Percentiles rank a stretch among this genome's conserved stretches.
Evolutionary conservation across 164 flowering plant genomes (phyloP).

Genomic region (Tetracentron sinense): DNA sequence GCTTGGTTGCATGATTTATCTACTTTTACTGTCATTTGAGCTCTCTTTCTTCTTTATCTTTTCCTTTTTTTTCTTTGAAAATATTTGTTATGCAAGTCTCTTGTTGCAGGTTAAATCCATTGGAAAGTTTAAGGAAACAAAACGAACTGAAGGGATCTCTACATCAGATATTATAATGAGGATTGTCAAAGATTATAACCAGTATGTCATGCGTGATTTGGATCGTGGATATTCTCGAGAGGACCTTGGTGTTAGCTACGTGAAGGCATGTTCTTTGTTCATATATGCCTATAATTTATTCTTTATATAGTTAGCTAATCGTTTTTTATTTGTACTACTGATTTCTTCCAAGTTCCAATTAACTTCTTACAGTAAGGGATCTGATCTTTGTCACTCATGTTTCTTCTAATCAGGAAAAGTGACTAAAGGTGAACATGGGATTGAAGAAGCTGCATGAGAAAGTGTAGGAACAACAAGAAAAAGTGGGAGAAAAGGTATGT

Average conservation of each 20-base stretch:
- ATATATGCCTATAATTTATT: background rate
- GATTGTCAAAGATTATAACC: constrained; percentile 91
- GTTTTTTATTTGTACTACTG: too few relatives aligned
- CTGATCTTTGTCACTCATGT: constrained; percentile 5
- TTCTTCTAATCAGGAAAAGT: constrained; percentile 63
- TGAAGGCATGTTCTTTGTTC: constrained; percentile 57
- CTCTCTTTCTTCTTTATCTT: background rate
- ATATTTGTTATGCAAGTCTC: background rate
- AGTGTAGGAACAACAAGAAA: constrained; percentile 95
- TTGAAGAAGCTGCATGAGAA: constrained; percentile 78
- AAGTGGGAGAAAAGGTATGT: constrained; percentile 49
- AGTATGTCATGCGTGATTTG: constrained; percentile 91
- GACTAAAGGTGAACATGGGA: constrained; percentile 84
- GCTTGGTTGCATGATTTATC: background rate
- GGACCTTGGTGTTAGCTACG: constrained; percentile 93
- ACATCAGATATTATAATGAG: constrained; percentile 89
- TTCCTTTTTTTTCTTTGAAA: background rate
- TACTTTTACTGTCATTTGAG: background rate
- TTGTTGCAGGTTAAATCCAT: constrained; percentile 55
- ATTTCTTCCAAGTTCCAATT: too few relatives aligned
- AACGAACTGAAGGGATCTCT: constrained; percentile 80
- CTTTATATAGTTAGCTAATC: background rate
- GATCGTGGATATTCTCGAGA: constrained; percentile 92
- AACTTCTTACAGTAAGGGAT: background rate
- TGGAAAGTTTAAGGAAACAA: constrained; percentile 79